Conservation (phyloP, 2,329 filamentous ascomycete genomes). For the Fusarium chlamydosporum region DNA sequence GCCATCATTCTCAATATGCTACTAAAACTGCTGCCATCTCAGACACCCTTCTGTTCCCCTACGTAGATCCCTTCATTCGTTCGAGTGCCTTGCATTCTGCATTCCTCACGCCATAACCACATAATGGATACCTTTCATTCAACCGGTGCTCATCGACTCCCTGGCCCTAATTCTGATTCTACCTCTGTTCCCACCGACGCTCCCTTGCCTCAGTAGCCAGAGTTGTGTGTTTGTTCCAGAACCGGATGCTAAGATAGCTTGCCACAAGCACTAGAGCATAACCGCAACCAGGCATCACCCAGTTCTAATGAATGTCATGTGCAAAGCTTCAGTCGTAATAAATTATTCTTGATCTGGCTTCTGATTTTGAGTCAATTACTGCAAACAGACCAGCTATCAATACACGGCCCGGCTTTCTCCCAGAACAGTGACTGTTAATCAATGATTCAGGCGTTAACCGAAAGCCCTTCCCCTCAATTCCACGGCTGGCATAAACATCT, state of each 20-base stretch:
- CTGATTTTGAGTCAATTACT: slow-evolving; percentile 27
- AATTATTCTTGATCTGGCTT: slow-evolving; percentile 31
- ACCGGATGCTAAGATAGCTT: not conserved
- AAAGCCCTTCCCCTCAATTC: slow-evolving; percentile 18
- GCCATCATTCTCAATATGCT: not conserved
- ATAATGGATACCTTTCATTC: not conserved
- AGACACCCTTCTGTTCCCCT: slow-evolving; percentile 3
- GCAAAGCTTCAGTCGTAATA: slow-evolving; percentile 5
- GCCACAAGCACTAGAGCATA: not conserved
- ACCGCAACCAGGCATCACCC: not conserved
- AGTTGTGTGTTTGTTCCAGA: no score
- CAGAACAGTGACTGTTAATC: slow-evolving; percentile 15
- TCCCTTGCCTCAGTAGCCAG: slow-evolving; percentile 6
- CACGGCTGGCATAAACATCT: slow-evolving; percentile 26
- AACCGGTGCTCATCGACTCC: not conserved
- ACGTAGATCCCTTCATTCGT: slow-evolving; percentile 7
- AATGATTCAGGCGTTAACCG: slow-evolving; percentile 17
- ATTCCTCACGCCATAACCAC: slow-evolving; percentile 29
- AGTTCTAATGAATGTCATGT: not conserved
- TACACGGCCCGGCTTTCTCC: slow-evolving; percentile 33
- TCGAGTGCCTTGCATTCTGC: slow-evolving; percentile 24
- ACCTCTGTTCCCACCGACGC: not conserved
- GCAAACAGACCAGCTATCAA: slow-evolving; percentile 36
- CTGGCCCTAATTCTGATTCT: slow-evolving; percentile 8
- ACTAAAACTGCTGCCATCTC: slow-evolving; percentile 1